These are phyloP conservation scores for Hymenochaete sp. DNA, from an alignment of 1,284 basidiomycete genomes.

Conservation along the genomic window DNA sequence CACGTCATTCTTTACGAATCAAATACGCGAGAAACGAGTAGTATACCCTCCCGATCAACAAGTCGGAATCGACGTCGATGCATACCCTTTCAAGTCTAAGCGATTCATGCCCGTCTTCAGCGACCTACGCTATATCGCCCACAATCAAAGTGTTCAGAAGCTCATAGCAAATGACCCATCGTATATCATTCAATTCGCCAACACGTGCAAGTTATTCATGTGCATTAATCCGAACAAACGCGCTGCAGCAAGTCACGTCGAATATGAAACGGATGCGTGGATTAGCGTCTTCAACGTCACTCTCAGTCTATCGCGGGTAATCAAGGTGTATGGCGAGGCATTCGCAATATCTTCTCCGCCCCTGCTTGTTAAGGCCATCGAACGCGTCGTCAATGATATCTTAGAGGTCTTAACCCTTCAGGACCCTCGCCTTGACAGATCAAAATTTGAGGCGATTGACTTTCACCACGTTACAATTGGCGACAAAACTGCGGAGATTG, in stretches of 20 bases:
- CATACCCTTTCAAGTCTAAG: conserved; percentile 83
- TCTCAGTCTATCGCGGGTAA: conserved; percentile 77
- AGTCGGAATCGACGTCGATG: conserved; percentile 65
- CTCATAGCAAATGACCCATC: conserved; percentile 60
- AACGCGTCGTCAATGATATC: conserved; percentile 64
- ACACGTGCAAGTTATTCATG: conserved; percentile 81
- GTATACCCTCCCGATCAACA: conserved; percentile 38
- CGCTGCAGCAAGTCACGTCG: conserved; percentile 76
- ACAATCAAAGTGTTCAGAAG: conserved; percentile 67
- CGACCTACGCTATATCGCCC: conserved; percentile 73
- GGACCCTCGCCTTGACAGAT: conserved; percentile 57
- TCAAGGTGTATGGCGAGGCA: conserved; percentile 82
- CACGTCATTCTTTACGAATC: conserved; percentile 82
- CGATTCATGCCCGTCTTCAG: conserved; percentile 88
- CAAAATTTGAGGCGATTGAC: conserved; percentile 49
- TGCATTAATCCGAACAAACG: conserved; percentile 84
- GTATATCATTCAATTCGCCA: conserved; percentile 49
- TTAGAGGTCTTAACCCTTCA: conserved; percentile 59
- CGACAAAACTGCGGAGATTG: conserved; percentile 47
- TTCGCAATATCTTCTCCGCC: conserved; percentile 50
- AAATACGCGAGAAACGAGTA: conserved; percentile 63
- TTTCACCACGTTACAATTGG: conserved; percentile 65
- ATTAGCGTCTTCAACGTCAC: conserved; percentile 90
- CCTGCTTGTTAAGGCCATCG: conserved; percentile 62
- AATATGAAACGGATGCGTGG: conserved; percentile 93